phyloP scores from a whole-genome alignment of 169 alveolate genomes.

The Plasmodium sp. region DNA sequence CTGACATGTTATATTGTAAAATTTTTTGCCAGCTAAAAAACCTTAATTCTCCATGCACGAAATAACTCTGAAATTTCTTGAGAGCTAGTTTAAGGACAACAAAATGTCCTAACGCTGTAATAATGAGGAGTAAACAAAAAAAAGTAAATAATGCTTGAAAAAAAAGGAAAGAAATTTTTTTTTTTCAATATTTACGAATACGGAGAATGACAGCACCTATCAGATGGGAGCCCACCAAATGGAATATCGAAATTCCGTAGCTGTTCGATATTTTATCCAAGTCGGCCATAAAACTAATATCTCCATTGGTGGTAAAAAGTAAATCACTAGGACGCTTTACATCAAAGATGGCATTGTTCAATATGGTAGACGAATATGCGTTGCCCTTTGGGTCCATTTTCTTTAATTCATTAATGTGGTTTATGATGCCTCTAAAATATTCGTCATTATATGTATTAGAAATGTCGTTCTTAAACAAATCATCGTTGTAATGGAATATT shows the following conservation, averaged over 20 bases:
- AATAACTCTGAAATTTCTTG: too few relatives aligned
- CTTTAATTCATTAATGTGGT: neutral
- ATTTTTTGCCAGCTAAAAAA: too few relatives aligned
- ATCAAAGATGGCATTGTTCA: neutral
- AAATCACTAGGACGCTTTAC: neutral
- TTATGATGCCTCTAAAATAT: neutral
- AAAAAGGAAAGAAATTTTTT: too few relatives aligned
- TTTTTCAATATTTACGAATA: too few relatives aligned
- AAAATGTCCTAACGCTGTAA: too few relatives aligned
- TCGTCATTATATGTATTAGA: neutral
- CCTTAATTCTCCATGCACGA: too few relatives aligned
- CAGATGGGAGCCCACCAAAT: constrained; percentile 7
- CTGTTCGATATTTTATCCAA: constrained; percentile 11
- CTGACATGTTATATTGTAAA: too few relatives aligned
- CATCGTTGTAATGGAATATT: neutral
- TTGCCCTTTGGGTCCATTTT: neutral
- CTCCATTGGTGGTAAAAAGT: neutral
- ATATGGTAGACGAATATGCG: neutral
- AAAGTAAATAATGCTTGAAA: too few relatives aligned
- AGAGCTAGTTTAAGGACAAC: too few relatives aligned
- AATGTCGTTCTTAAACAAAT: neutral
- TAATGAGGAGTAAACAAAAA: too few relatives aligned
- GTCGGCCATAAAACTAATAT: neutral
- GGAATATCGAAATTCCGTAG: neutral
- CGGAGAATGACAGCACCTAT: neutral